A percentile compares a stretch with the other conserved stretches of the same genome.
Evolutionary conservation across 805 yeast species (phyloP).

Genomic region (Ogataea polymorpha): DNA sequence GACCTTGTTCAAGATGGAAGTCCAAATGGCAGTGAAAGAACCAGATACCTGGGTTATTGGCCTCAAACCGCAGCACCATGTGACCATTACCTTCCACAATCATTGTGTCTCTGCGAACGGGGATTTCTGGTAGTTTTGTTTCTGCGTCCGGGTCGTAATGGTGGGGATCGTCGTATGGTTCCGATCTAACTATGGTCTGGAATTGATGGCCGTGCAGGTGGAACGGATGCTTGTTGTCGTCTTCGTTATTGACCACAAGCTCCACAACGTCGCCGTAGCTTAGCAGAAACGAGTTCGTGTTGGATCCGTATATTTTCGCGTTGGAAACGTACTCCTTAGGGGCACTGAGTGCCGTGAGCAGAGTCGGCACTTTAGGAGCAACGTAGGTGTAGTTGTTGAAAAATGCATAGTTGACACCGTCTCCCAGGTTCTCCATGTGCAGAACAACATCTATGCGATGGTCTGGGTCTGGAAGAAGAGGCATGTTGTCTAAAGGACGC

Average conservation of each 20-base stretch:
- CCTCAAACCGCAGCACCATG: constrained; percentile 66
- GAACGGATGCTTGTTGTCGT: constrained; percentile 93
- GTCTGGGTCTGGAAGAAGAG: constrained; percentile 58
- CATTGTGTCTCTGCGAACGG: constrained; percentile 69
- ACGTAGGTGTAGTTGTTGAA: constrained; percentile 66
- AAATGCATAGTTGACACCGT: constrained; percentile 75
- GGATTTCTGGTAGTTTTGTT: constrained; percentile 51
- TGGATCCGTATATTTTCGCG: constrained; percentile 67
- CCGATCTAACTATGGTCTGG: constrained; percentile 73
- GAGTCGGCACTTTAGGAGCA: constrained; percentile 68
- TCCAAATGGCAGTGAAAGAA: constrained; percentile 89
- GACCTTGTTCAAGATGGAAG: constrained; percentile 82
- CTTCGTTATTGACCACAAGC: constrained; percentile 72
- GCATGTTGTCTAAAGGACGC: constrained; percentile 37
- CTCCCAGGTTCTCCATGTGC: constrained; percentile 64
- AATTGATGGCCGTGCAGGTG: constrained; percentile 90
- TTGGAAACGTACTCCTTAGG: constrained; percentile 53
- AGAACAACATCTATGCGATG: constrained; percentile 55
- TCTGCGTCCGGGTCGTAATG: constrained; percentile 49
- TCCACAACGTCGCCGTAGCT: constrained; percentile 65
- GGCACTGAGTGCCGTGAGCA: constrained; percentile 58
- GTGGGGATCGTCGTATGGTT: constrained; percentile 50
- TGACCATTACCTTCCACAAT: constrained; percentile 66
- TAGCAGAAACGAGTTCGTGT: constrained; percentile 61
- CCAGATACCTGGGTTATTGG: constrained; percentile 94